A percentile compares a stretch with the other conserved stretches of the same genome.
Evolutionary conservation across 495 filamentous ascomycete genomes (phyloP).

Genomic region (Letharia columbiana): DNA sequence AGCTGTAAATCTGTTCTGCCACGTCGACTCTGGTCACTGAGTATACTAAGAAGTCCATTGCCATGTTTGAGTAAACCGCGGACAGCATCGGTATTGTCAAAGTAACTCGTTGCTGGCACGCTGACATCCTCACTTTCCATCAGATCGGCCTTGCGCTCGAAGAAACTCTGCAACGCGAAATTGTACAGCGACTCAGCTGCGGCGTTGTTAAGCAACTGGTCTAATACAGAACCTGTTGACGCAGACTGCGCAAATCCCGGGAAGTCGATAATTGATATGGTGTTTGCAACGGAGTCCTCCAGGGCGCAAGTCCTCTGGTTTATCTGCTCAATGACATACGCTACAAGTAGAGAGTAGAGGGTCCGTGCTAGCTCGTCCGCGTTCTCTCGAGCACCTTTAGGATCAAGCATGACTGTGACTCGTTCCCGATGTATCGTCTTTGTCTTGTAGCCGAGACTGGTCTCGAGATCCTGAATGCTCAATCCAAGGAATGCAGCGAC

Average conservation of each 20-base stretch:
- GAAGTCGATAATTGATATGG: constrained; percentile 91
- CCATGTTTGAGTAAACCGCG: constrained; percentile 81
- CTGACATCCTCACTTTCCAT: constrained; percentile 85
- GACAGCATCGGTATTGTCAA: constrained; percentile 92
- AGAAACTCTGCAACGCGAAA: constrained; percentile 89
- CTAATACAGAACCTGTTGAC: constrained; percentile 74
- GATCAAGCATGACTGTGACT: constrained; percentile 95
- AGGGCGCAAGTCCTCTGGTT: constrained; percentile 84
- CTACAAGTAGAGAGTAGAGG: constrained; percentile 89
- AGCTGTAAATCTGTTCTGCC: constrained; percentile 83
- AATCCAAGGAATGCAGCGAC: constrained; percentile 90
- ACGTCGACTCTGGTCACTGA: constrained; percentile 89
- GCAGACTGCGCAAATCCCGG: constrained; percentile 82
- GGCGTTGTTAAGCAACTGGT: constrained; percentile 91
- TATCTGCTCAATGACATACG: constrained; percentile 83
- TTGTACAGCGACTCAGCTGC: constrained; percentile 88
- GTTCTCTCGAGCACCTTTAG: constrained; percentile 77
- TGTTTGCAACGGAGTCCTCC: constrained; percentile 85
- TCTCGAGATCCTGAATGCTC: constrained; percentile 68
- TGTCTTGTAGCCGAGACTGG: constrained; percentile 84
- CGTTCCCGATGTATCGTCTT: constrained; percentile 91
- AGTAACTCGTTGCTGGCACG: constrained; percentile 87
- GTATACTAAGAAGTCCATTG: constrained; percentile 85
- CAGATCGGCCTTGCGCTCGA: constrained; percentile 83
- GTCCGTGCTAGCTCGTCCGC: constrained; percentile 91